These are phyloP conservation scores for Debaryomycetaceae sp. DNA, from an alignment of 1,139 yeast genomes.

Conservation along the genomic window DNA sequence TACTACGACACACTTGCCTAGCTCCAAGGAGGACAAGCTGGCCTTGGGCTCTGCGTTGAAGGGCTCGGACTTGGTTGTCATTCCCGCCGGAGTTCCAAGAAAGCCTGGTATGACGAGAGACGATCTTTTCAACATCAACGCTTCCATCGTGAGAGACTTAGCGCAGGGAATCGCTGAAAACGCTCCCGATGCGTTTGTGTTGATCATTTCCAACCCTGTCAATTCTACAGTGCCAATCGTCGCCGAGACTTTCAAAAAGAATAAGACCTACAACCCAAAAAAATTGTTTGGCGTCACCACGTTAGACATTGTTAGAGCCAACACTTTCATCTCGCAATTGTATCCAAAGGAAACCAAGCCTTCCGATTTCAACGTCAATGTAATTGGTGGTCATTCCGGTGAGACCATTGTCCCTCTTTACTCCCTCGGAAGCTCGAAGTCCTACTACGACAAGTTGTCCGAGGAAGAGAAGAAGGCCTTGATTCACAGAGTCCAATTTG, in stretches of 20 bases:
- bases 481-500: slow-evolving; percentile 93
- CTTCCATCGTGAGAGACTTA: slow-evolving; percentile 89
- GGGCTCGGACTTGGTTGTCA: slow-evolving; percentile 82
- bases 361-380: slow-evolving; percentile 68
- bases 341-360: slow-evolving; percentile 52
- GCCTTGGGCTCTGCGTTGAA: slow-evolving; percentile 76
- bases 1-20: slow-evolving; percentile 79
- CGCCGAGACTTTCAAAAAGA: slow-evolving; percentile 84
- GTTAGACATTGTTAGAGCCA: slow-evolving; percentile 89
- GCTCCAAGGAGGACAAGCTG: slow-evolving; percentile 59
- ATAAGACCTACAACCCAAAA: slow-evolving; percentile 87
- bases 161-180: slow-evolving; percentile 84
- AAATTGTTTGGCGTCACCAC: slow-evolving; percentile 97
- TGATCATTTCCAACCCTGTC: slow-evolving; percentile 94
- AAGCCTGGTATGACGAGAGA: slow-evolving; percentile 99
- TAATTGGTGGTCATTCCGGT: slow-evolving; percentile 98
- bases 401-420: slow-evolving; percentile 94
- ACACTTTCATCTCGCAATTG: slow-evolving; percentile 82
- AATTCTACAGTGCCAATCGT: slow-evolving; percentile 98
- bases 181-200: slow-evolving; percentile 84
- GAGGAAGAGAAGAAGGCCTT: slow-evolving; percentile 63
- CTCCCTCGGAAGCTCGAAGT: slow-evolving; percentile 51
- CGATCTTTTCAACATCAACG: slow-evolving; percentile 95
- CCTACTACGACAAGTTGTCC: slow-evolving; percentile 43
- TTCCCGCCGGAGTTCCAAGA: slow-evolving; percentile 99